These are phyloP conservation scores for Beauveria sp. DNA, from an alignment of 2,329 filamentous ascomycete species.

Conservation along the genomic window DNA sequence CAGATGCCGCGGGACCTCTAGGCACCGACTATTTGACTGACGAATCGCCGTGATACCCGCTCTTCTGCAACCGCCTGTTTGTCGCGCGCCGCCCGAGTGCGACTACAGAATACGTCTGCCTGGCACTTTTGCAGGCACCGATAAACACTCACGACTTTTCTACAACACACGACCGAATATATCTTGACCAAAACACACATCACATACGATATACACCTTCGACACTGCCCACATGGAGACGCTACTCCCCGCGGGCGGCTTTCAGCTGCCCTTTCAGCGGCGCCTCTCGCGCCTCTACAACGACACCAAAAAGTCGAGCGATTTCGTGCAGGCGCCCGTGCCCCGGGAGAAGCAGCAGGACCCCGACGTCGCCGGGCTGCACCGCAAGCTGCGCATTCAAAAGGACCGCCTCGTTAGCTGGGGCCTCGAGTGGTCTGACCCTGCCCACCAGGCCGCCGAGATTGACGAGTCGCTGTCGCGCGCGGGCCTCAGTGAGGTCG, in stretches of 20 bases:
- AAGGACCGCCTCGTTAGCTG: constrained; percentile 72
- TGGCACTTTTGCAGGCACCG: background rate
- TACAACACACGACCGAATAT: background rate
- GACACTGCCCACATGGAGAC: constrained; percentile 36
- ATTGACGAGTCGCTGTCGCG: constrained; percentile 66
- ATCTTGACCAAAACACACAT: background rate
- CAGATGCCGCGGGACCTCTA: background rate
- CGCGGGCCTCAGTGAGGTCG: constrained; percentile 67
- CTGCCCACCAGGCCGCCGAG: constrained; percentile 54
- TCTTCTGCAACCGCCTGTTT: background rate
- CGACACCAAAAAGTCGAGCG: constrained; percentile 71
- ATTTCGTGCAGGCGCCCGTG: constrained; percentile 60
- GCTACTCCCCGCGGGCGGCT: constrained; percentile 42
- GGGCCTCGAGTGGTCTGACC: constrained; percentile 76
- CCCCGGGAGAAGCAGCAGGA: constrained; percentile 48
- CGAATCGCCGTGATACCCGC: background rate
- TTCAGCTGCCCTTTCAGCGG: constrained; percentile 51
- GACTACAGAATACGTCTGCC: background rate
- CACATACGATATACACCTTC: background rate
- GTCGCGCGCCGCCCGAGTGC: background rate
- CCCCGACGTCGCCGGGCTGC: constrained; percentile 63
- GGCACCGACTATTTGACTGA: background rate
- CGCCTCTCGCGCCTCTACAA: constrained; percentile 68
- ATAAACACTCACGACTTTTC: background rate
- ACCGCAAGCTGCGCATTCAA: constrained; percentile 72